Conservation (phyloP, 2,329 filamentous ascomycete genomes). For the Colletotrichum cereale region DNA sequence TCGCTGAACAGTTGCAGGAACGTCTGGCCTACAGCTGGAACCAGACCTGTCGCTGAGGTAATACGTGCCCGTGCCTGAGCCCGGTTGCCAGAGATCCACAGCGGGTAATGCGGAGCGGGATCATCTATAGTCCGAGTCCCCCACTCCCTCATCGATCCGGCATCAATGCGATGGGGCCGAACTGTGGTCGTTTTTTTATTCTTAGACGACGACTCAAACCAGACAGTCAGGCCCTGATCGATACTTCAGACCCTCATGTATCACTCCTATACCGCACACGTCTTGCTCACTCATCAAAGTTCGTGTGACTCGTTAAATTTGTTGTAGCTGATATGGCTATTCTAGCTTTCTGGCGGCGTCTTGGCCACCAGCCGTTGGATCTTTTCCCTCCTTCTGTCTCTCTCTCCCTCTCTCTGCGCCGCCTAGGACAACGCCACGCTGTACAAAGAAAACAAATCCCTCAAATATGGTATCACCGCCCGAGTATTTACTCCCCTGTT, state of each 20-base stretch:
- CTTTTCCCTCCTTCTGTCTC: slow-evolving; percentile 2
- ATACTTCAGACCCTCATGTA: not conserved
- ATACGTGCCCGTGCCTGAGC: slow-evolving; percentile 4
- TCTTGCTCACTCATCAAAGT: not conserved
- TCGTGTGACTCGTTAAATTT: slow-evolving; percentile 37
- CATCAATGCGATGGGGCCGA: not conserved
- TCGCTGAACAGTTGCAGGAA: slow-evolving; percentile 10
- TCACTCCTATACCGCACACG: not conserved
- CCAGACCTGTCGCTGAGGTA: slow-evolving; percentile 1
- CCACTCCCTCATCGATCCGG: not conserved
- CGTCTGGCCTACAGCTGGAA: not conserved
- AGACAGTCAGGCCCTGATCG: not conserved
- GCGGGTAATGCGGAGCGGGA: slow-evolving; percentile 3
- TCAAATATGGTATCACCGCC: slow-evolving; percentile 41
- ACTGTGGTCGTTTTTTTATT: too few species aligned
- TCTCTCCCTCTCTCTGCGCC: not conserved
- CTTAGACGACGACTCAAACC: too few species aligned
- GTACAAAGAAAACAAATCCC: slow-evolving; percentile 33
- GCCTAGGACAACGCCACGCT: slow-evolving; percentile 38
- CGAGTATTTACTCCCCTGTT: slow-evolving; percentile 31
- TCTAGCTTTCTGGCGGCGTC: slow-evolving; percentile 11
- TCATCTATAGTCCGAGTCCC: slow-evolving; percentile 26
- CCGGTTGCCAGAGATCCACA: not conserved
- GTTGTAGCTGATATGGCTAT: slow-evolving; percentile 30
- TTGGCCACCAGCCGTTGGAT: slow-evolving; percentile 8